Conservation (phyloP, 768 basidiomycete genomes). For the Russula foetens region DNA sequence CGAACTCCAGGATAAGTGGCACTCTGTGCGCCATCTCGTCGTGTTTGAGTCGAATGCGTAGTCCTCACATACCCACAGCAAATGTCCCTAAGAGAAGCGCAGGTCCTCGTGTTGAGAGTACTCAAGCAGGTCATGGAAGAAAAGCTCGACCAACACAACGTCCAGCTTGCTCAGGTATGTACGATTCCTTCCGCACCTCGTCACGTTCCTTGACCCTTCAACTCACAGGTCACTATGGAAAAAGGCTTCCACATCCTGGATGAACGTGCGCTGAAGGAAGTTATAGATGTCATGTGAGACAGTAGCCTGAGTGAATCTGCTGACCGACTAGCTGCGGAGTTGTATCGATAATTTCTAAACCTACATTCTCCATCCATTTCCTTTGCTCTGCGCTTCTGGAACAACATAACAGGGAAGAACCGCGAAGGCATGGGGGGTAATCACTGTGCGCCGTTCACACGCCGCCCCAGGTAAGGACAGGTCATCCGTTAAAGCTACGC, state of each 20-base stretch:
- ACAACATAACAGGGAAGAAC: neutral
- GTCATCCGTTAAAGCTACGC: neutral
- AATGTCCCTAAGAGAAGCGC: conserved; percentile 87
- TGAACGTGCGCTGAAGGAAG: conserved; percentile 69
- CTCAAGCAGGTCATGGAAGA: conserved; percentile 99
- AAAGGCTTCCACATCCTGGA: conserved; percentile 88
- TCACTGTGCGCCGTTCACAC: neutral
- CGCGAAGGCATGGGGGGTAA: neutral
- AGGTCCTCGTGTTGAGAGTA: conserved; percentile 76
- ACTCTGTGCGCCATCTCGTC: conserved; percentile 51
- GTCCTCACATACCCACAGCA: conserved; percentile 44
- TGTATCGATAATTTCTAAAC: conserved; percentile 3
- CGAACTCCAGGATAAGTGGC: conserved; percentile 95
- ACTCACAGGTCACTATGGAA: conserved; percentile 60
- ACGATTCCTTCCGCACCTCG: neutral
- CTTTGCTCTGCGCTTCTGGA: neutral
- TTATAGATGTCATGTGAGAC: conserved; percentile 75
- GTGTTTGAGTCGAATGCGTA: neutral
- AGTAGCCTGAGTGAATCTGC: neutral
- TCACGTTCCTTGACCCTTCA: neutral
- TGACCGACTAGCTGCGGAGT: neutral
- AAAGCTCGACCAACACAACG: conserved; percentile 97
- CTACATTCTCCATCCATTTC: neutral
- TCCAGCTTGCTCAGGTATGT: conserved; percentile 86
- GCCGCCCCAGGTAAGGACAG: neutral